These are phyloP conservation scores for Nitzschia sp. DNA, from an alignment of 108 stramenopile genomes.

Conservation along the genomic window DNA sequence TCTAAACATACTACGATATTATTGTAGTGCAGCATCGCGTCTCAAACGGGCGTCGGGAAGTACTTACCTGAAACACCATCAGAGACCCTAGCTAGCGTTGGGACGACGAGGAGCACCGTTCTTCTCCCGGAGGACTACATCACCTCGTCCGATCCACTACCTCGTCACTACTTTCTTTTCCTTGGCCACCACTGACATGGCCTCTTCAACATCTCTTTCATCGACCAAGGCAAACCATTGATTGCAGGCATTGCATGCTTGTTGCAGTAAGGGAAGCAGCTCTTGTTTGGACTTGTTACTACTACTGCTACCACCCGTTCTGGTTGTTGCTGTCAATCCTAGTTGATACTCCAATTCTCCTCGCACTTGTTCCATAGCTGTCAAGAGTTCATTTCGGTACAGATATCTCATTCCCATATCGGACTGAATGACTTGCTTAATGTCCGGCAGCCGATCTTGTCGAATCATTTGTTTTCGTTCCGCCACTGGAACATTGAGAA, in stretches of 20 bases:
- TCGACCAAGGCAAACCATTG: constrained; percentile 51
- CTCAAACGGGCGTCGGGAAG: too few relatives aligned
- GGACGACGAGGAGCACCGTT: too few relatives aligned
- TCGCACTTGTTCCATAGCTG: constrained; percentile 45
- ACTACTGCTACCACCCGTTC: too few relatives aligned
- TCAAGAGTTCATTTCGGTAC: constrained; percentile 49
- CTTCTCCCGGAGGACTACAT: too few relatives aligned
- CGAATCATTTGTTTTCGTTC: constrained; percentile 45
- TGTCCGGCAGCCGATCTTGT: constrained; percentile 45
- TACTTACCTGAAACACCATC: too few relatives aligned
- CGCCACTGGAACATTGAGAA: constrained; percentile 33
- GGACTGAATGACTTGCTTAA: constrained; percentile 48
- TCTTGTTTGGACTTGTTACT: constrained; percentile 30
- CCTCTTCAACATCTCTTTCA: constrained; percentile 28
- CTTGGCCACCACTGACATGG: background rate
- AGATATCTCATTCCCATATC: constrained; percentile 57
- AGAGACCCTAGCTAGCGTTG: too few relatives aligned
- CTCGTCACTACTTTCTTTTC: too few relatives aligned
- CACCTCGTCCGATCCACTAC: too few relatives aligned
- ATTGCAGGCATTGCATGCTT: constrained; percentile 33
- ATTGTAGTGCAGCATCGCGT: too few relatives aligned
- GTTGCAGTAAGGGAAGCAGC: constrained; percentile 32
- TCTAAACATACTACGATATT: too few relatives aligned
- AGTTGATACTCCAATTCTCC: constrained; percentile 52
- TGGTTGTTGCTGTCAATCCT: background rate